Evolutionary conservation across 2,329 filamentous ascomycete species (phyloP).

Genomic region (Sporothrix protearum): DNA sequence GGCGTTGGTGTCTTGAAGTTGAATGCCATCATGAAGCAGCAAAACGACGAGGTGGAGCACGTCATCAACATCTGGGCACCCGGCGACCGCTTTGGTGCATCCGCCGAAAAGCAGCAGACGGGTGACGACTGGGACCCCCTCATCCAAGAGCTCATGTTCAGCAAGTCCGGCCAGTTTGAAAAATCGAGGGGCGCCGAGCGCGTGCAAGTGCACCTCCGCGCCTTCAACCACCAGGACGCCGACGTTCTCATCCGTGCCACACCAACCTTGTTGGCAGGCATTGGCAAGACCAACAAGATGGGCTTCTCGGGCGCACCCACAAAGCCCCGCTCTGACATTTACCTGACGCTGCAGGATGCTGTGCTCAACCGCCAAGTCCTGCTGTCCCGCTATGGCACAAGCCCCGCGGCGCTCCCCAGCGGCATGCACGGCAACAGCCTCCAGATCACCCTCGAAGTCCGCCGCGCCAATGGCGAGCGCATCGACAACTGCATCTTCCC

Average conservation of each 20-base stretch:
- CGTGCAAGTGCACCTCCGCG: slow-evolving; percentile 72
- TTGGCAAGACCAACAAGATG: slow-evolving; percentile 80
- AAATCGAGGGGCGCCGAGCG: slow-evolving; percentile 70
- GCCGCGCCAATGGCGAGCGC: slow-evolving; percentile 70
- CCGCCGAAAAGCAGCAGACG: slow-evolving; percentile 54
- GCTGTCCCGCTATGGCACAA: slow-evolving; percentile 65
- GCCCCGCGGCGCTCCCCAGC: slow-evolving; percentile 65
- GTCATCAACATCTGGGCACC: slow-evolving; percentile 75
- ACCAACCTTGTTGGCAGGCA: slow-evolving; percentile 78
- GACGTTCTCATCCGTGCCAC: slow-evolving; percentile 79
- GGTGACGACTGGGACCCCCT: slow-evolving; percentile 69
- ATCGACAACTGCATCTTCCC: slow-evolving; percentile 86
- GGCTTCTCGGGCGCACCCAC: slow-evolving; percentile 91
- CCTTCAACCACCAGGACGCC: slow-evolving; percentile 73
- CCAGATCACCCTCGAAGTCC: slow-evolving; percentile 85
- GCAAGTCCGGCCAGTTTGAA: slow-evolving; percentile 68
- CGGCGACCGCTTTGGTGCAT: slow-evolving; percentile 44
- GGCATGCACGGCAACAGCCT: slow-evolving; percentile 67
- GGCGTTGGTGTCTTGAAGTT: slow-evolving; percentile 76
- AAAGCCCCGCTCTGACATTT: slow-evolving; percentile 88
- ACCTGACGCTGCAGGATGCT: slow-evolving; percentile 78
- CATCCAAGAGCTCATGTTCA: slow-evolving; percentile 69
- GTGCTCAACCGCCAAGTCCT: slow-evolving; percentile 72
- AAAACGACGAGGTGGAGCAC: slow-evolving; percentile 69
- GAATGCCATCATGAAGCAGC: slow-evolving; percentile 68